Base-by-base conservation (phyloP, 2,329 filamentous ascomycete species). In the Talaromyces sp. region DNA sequence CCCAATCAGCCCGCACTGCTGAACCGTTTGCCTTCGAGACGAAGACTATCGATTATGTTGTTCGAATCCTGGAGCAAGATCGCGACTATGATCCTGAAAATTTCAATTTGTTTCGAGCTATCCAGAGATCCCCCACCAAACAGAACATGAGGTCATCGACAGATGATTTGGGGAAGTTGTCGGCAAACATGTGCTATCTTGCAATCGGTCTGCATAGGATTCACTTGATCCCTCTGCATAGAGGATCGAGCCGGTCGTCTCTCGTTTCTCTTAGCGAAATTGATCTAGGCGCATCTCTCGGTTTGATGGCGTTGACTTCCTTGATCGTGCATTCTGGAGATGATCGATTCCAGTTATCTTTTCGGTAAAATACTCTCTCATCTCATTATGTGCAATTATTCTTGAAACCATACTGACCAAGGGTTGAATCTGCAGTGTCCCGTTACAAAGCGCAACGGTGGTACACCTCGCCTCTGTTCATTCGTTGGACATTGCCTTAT, bases 141-240 rank as follows among this genome's bases (percentile, higher is more conserved):
- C 76, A 78, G 17, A 73, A 75, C 33, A 76, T 77, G 35, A 77
- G 82, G 56, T 80, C 84, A 2, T 87, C 86, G 7, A 81, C 82
- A 15, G 87, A 89, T 60, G 86, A 89, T 63, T 70, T 89, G 43
- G 79, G 83, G 51, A 89, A 88, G 66, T 72, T 85, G 28, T 80
- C 81, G 39, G 84, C 85, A 9, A 84, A 81, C 9, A 81, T 87
- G 22, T 88, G 83, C 70, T 88, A 88, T 67, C 78, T 89, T 61
- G 86, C 83, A 6, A 80, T 89, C 67, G 87, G 87, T 19, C 79
- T 86, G 33, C 85, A 89, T 73, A 87, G 86, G 67, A 74, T 89
- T 35, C 86, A 89, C 72, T 66, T 89, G 51, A 80, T 89, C 46
- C 85, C 85, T n/a, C 67, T 87, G 33, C 80, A 84, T 41, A 87